These are phyloP conservation scores for Uronychia setigera DNA, from an alignment of 73 alveolate species.

Conservation along the genomic window DNA sequence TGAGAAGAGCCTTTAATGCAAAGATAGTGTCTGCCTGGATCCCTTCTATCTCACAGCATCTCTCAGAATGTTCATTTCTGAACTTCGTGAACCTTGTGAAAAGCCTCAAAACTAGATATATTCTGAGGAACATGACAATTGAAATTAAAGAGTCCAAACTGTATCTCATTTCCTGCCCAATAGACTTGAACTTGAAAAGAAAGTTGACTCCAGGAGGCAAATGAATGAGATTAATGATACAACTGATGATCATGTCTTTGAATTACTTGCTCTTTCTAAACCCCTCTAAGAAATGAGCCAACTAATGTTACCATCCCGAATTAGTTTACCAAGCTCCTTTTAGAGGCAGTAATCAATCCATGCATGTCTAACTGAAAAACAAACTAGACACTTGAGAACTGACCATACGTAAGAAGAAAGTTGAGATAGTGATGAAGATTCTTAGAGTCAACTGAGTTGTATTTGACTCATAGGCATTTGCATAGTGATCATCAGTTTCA, in stretches of 20 bases:
- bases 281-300: conserved; percentile 1
- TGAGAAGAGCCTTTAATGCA: conserved; percentile 31
- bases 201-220: not conserved
- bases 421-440: not conserved
- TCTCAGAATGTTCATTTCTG: conserved; percentile 35
- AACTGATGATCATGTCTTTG: not conserved
- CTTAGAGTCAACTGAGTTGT: not conserved
- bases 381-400: not conserved
- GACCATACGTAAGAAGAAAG: not conserved
- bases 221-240: not conserved
- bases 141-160: conserved; percentile 22
- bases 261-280: not conserved
- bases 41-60: conserved; percentile 39
- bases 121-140: conserved; percentile 27
- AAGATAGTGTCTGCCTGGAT: conserved; percentile 34
- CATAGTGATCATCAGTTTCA: not conserved
- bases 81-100: conserved; percentile 34
- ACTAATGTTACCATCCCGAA: not conserved
- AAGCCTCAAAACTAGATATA: conserved; percentile 24
- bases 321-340: not conserved
- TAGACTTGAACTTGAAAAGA: not conserved
- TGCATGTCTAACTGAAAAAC: not conserved
- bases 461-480: not conserved
- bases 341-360: not conserved
- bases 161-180: conserved; percentile 45